A percentile compares a stretch with the other conserved stretches of the same genome.
These are phyloP conservation scores for Melampsora larici-populina DNA, from an alignment of 1,284 basidiomycete genomes.

Conservation along the genomic window DNA sequence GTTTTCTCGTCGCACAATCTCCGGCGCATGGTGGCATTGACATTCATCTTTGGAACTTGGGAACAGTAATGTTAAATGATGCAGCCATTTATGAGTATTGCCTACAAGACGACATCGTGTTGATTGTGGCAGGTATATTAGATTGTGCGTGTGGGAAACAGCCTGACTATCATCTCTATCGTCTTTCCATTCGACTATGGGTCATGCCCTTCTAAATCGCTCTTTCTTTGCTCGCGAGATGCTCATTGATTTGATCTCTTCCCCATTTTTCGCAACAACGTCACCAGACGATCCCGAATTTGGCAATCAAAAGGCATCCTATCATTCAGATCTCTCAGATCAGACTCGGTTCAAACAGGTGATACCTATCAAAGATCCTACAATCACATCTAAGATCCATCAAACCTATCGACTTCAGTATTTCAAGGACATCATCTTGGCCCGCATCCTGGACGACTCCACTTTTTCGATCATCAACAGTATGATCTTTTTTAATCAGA, in stretches of 20 bases:
- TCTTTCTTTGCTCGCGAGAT: neutral
- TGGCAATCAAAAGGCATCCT: constrained; percentile 89
- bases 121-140: constrained; percentile 89
- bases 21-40: neutral
- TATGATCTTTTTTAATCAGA: constrained; percentile 97
- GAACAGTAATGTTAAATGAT: constrained; percentile 88
- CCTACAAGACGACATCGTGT: constrained; percentile 85
- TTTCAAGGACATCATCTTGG: constrained; percentile 95
- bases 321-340: constrained; percentile 82
- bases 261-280: neutral
- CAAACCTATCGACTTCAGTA: constrained; percentile 95
- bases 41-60: neutral
- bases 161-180: constrained; percentile 19
- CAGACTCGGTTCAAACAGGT: constrained; percentile 81
- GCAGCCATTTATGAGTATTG: constrained; percentile 92
- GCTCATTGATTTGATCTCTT: constrained; percentile 11
- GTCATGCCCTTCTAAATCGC: constrained; percentile 39
- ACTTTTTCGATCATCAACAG: constrained; percentile 96
- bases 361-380: constrained; percentile 69
- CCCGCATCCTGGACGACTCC: constrained; percentile 87
- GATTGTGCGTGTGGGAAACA: constrained; percentile 68
- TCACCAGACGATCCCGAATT: constrained; percentile 88
- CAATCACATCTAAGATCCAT: constrained; percentile 81
- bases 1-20: constrained; percentile 53
- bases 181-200: constrained; percentile 25